Evolutionary conservation across 2,329 filamentous ascomycete genomes (phyloP).

Genomic region (Alternaria ethzedia): DNA sequence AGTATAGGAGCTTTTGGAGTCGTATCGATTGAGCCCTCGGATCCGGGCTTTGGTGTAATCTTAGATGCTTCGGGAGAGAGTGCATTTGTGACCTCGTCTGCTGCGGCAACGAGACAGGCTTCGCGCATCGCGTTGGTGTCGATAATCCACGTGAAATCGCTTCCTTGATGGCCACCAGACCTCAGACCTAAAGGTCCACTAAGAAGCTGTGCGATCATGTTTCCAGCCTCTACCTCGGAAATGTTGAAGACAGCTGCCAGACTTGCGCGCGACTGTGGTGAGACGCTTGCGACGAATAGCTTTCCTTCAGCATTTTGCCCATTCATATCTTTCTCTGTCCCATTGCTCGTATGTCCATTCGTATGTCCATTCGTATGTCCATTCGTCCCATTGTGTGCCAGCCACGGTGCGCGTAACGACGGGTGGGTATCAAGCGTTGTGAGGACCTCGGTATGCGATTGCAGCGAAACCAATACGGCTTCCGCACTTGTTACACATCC

Average conservation of each 20-base stretch:
- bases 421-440: conserved; percentile 73
- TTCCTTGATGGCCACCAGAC: conserved; percentile 72
- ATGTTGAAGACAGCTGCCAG: conserved; percentile 83
- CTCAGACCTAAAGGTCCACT: conserved; percentile 72
- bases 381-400: conserved; percentile 36
- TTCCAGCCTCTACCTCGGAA: conserved; percentile 74
- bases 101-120: conserved; percentile 72
- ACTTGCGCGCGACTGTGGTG: conserved; percentile 87
- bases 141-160: conserved; percentile 85
- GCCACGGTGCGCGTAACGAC: conserved; percentile 50
- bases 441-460: conserved; percentile 92
- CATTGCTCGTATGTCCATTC: conserved; percentile 14
- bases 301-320: conserved; percentile 59
- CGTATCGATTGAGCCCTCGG: conserved; percentile 50
- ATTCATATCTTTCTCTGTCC: conserved; percentile 17
- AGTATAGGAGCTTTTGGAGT: conserved; percentile 70
- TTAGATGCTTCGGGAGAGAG: conserved; percentile 37
- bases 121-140: conserved; percentile 87
- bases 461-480: conserved; percentile 92
- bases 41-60: conserved; percentile 27
- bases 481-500: conserved; percentile 98
- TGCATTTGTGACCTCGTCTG: conserved; percentile 54
- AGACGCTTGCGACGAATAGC: conserved; percentile 90
- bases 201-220: conserved; percentile 84
- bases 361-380: conserved; percentile 18